These are phyloP conservation scores for Theobroma grandiflorum DNA, from an alignment of 441 rosid species.

Conservation along the genomic window DNA sequence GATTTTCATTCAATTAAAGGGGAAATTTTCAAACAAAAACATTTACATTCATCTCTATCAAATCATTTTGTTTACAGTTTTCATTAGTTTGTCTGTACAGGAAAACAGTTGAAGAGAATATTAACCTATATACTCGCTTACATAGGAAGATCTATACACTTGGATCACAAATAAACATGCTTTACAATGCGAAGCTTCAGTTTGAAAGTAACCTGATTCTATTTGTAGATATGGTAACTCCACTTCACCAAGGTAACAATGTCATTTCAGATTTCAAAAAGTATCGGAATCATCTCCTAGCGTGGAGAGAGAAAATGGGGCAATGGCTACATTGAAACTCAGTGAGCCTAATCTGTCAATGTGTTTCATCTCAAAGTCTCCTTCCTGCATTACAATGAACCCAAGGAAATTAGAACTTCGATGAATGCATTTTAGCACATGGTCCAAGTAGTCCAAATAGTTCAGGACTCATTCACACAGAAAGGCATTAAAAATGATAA, in stretches of 20 bases:
- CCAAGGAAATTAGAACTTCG: not conserved
- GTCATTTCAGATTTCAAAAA: conserved; percentile 36
- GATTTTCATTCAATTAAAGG: not conserved
- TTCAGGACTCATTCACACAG: not conserved
- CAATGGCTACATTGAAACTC: conserved; percentile 67
- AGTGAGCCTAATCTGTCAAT: conserved; percentile 56
- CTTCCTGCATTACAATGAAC: conserved; percentile 57
- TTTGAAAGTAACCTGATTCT: conserved; percentile 14
- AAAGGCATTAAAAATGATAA: not conserved
- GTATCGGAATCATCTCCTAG: conserved; percentile 56
- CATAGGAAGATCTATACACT: conserved; percentile 25
- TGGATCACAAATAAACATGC: not conserved
- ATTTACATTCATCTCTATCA: not conserved
- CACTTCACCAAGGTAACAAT: not conserved
- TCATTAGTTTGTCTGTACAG: not conserved
- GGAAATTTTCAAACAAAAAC: not conserved
- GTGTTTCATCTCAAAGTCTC: conserved; percentile 84
- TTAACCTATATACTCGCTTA: not conserved
- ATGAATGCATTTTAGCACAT: not conserved
- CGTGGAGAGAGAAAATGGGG: conserved; percentile 69
- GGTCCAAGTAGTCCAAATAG: not conserved
- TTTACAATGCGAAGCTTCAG: conserved; percentile 22
- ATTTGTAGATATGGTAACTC: not conserved
- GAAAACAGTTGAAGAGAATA: conserved; percentile 9
- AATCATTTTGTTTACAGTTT: conserved; percentile 8